phyloP scores from a whole-genome alignment of 2,329 filamentous ascomycete genomes.

The Fusarium denticulatum region DNA sequence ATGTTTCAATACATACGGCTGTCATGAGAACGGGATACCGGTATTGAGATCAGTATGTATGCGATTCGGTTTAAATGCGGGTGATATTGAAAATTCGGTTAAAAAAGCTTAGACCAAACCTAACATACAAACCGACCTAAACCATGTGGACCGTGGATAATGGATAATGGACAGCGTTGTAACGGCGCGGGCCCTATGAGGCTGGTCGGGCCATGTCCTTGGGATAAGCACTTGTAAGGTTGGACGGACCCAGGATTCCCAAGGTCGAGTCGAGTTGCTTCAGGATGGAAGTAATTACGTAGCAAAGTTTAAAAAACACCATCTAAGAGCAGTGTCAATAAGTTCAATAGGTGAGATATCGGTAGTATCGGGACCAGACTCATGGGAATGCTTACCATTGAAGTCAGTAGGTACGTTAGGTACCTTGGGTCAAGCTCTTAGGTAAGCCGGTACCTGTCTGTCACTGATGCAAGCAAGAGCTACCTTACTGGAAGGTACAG shows the following conservation, averaged over 20 bases:
- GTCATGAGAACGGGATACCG: neutral
- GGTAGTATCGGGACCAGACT: neutral
- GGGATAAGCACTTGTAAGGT: conserved; percentile 19
- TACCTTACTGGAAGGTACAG: neutral
- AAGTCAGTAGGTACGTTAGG: neutral
- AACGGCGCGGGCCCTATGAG: conserved; percentile 18
- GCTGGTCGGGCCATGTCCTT: conserved; percentile 8
- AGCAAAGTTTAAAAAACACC: neutral
- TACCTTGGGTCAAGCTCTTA: neutral
- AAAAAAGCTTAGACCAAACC: neutral
- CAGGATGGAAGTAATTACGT: neutral
- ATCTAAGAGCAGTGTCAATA: neutral
- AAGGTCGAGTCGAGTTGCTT: neutral
- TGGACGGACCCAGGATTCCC: neutral
- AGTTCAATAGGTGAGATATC: neutral
- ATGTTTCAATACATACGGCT: conserved; percentile 7
- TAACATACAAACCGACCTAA: neutral
- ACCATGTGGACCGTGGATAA: neutral
- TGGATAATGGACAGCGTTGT: neutral
- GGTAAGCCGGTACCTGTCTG: conserved; percentile 23
- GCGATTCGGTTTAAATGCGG: neutral
- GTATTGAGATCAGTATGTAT: neutral
- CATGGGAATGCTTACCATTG: neutral
- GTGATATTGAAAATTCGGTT: neutral
- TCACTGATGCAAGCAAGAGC: conserved; percentile 22